phyloP scores from a whole-genome alignment of 768 basidiomycete species.

The Lactarius sanguifluus region DNA sequence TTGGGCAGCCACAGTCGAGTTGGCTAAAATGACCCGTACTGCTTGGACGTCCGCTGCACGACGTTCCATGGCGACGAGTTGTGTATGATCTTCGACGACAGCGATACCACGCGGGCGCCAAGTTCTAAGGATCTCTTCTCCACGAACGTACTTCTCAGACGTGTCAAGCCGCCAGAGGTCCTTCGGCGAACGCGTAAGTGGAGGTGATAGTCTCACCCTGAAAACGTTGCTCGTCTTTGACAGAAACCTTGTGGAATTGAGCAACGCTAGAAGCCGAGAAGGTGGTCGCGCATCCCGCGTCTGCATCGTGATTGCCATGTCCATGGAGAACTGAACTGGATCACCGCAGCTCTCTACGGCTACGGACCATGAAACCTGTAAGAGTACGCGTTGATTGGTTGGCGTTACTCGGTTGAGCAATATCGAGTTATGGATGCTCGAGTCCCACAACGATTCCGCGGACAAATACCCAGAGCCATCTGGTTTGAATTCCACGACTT shows the following conservation, averaged over 20 bases:
- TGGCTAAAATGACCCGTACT: constrained; percentile 70
- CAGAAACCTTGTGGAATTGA: constrained; percentile 74
- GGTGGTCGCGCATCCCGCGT: constrained; percentile 84
- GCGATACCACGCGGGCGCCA: constrained; percentile 91
- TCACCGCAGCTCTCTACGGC: constrained; percentile 82
- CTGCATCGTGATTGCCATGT: constrained; percentile 81
- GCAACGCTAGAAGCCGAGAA: constrained; percentile 70
- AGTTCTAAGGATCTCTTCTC: constrained; percentile 76
- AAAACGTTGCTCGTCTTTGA: constrained; percentile 84
- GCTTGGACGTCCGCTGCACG: constrained; percentile 89
- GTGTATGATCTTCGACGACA: constrained; percentile 82
- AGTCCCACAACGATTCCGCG: constrained; percentile 87
- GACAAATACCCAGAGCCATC: constrained; percentile 79
- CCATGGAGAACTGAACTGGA: constrained; percentile 86
- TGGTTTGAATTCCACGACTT: constrained; percentile 69
- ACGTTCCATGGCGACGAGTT: constrained; percentile 67
- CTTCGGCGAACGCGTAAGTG: constrained; percentile 78
- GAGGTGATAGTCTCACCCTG: constrained; percentile 75
- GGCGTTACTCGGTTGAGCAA: constrained; percentile 85
- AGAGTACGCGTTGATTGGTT: constrained; percentile 70
- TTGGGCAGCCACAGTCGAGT: constrained; percentile 46
- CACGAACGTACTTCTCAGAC: constrained; percentile 89
- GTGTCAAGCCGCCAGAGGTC: constrained; percentile 97
- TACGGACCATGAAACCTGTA: constrained; percentile 76
- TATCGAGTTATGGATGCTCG: constrained; percentile 82